A percentile compares a stretch with the other conserved stretches of the same genome.
phyloP scores from a whole-genome alignment of 2,329 filamentous ascomycete species.

The Emmonsiellopsis sp. region DNA sequence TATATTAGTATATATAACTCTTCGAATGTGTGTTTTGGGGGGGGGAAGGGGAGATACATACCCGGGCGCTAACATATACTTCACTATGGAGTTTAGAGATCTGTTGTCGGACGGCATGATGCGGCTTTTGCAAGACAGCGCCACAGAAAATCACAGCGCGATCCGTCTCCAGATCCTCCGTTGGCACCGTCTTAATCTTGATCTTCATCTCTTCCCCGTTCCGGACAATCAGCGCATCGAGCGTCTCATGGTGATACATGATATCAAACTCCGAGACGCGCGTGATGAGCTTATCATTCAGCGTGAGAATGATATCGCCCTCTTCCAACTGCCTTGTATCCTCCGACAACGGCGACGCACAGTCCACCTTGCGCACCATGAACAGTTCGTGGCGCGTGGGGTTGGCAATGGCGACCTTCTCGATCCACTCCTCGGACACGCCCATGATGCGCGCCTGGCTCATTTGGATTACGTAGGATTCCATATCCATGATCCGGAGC shows the following conservation, averaged over 20 bases:
- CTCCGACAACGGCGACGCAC: slow-evolving; percentile 40
- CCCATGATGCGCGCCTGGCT: slow-evolving; percentile 95
- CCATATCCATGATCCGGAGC: slow-evolving; percentile 83
- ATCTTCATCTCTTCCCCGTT: slow-evolving; percentile 70
- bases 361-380: slow-evolving; percentile 88
- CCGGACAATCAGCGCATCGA: slow-evolving; percentile 80
- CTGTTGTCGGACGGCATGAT: slow-evolving; percentile 93
- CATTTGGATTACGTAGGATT: slow-evolving; percentile 94
- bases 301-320: slow-evolving; percentile 81
- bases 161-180: slow-evolving; percentile 84
- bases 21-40: not conserved
- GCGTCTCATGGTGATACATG: slow-evolving; percentile 81
- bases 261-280: slow-evolving; percentile 86
- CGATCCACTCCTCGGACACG: slow-evolving; percentile 90
- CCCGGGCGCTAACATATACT: slow-evolving; percentile 83
- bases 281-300: slow-evolving; percentile 89
- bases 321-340: slow-evolving; percentile 63
- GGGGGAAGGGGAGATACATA: slow-evolving; percentile 17
- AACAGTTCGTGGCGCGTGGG: slow-evolving; percentile 91
- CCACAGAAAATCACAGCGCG: slow-evolving; percentile 92
- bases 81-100: slow-evolving; percentile 95
- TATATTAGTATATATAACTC: not conserved
- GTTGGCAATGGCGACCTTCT: slow-evolving; percentile 79
- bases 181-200: slow-evolving; percentile 73
- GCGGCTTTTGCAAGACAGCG: slow-evolving; percentile 82